Evolutionary conservation across 129 eudicot species (phyloP), one percentile per base, ranked within the genome.

Genomic region (Glebionis coronaria): DNA sequence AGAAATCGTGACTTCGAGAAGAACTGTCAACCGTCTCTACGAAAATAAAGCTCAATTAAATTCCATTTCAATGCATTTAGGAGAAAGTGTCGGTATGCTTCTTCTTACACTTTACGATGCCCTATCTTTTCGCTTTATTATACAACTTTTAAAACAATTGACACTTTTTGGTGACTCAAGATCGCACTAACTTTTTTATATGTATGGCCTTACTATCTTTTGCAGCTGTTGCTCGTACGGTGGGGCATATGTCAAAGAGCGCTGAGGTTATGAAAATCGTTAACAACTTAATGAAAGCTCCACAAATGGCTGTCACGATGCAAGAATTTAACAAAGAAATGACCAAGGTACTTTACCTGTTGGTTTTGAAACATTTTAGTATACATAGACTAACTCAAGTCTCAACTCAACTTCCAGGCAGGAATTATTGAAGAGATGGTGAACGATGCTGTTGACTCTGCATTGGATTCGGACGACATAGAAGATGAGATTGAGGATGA

Each of bases 401-500:
- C 42, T 35, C 9, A 35, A 35, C 42, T 35, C 42, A 35, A 35
- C 42, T 35, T 62, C 62, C 60, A 92, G 98, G 98, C 96, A 52
- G 96, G 96, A 40, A 84, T 93, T 2, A 85, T 88, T 42, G 98
- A 93, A 84, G 98, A 93, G 73, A 80, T 88, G 56, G 86, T 93
- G 71, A 88, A 80, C 35, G 98, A 88, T 60, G 75, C 96, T 12
- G 73, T 93, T 59, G 98, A 93, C 71, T 68, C 73, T 4, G 96
- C 96, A 38, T 51, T 93, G 28, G 98, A 93, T 73, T 85, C 98
- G 51, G 98, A 93, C 14, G 98, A 92, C 81, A 76, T 88, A 8
- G 98, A 92, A 84, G 98, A 93, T 51, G 98, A 93, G 80, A 88
- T 85, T 52, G 98, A 93, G 25, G 98, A 93, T 79, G 98, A 93